Conservation (phyloP, 1,284 basidiomycete genomes). For the Heterobasidion irregulare region DNA sequence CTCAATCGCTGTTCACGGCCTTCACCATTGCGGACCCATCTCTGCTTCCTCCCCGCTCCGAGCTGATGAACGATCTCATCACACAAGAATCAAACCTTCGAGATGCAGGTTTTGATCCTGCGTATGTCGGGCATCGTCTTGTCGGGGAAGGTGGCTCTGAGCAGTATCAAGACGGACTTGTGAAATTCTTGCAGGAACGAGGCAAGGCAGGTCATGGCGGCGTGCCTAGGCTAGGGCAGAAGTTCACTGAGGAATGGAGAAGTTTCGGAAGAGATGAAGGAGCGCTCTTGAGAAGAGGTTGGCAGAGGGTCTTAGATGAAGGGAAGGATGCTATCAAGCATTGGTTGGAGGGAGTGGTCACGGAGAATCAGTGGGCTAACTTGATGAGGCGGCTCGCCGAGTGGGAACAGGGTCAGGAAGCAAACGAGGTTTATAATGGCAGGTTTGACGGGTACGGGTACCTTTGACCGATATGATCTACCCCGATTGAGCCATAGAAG, state of each 20-base stretch:
- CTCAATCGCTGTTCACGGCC: conserved; percentile 38
- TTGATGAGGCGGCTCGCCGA: conserved; percentile 35
- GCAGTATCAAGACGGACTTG: conserved; percentile 40
- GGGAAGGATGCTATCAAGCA: conserved; percentile 19
- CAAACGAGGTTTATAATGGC: neutral
- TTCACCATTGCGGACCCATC: conserved; percentile 34
- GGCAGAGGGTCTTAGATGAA: conserved; percentile 33
- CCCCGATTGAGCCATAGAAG: too few relatives aligned
- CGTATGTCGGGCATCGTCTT: conserved; percentile 37
- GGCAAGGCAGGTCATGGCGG: conserved; percentile 18
- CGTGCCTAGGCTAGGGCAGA: conserved; percentile 31
- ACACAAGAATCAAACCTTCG: conserved; percentile 30
- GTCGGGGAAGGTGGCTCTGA: conserved; percentile 26
- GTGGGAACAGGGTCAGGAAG: conserved; percentile 40
- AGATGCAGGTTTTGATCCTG: conserved; percentile 36
- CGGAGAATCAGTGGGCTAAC: conserved; percentile 38
- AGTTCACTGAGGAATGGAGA: conserved; percentile 43
- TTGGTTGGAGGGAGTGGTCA: conserved; percentile 30
- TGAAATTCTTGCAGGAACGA: conserved; percentile 32
- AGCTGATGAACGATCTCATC: conserved; percentile 32
- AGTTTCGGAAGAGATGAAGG: conserved; percentile 24
- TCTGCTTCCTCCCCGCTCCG: conserved; percentile 29
- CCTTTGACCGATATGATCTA: too few relatives aligned
- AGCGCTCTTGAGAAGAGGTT: conserved; percentile 29
- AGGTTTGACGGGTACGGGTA: too few relatives aligned